Evolutionary conservation across 768 basidiomycete genomes (phyloP), one percentile per base, ranked within the genome.

Genomic region (Paxillus rubicundulus): DNA sequence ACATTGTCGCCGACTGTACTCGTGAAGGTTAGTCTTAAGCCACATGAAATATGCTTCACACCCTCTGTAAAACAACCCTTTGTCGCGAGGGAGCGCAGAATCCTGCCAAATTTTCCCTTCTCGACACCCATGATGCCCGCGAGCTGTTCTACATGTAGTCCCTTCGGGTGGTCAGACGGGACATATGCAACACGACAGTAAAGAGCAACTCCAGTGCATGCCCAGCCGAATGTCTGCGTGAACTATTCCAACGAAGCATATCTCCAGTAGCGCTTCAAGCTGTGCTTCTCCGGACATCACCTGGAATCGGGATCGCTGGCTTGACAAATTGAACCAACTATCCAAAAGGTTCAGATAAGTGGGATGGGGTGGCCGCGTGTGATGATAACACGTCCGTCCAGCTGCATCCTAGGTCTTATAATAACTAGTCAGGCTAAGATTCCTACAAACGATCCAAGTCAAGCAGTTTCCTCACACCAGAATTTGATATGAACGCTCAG

Each of bases 241-340:
- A 49, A 40, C 53, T 54, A 16, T 13, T 5, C 16, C 36, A 14
- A 37, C 13, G n/a, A 37, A 7, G 36, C 36, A 37, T 16, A 37
- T 61, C 4, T 41, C 49, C n/a, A 65, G 53, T 30, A 67, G 55
- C 5, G 52, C 56, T 30, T 49, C 42, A 24, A 66, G 55, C 27
- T 64, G 52, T n/a, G 44, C 53, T 42, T 56, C 55, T 14, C 47
- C 47, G 3, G 47, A 40, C 47, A 48, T 48, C 24, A 24, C 6
- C 24, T 24, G 6, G n/a, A n/a, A n/a, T n/a, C n/a, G n/a, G n/a
- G 24, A 6, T 24, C 6, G 24, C 6, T 24, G 24, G 24, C 24
- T 24, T 24, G 24, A 6, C 24, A 24, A 24, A 24, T 24, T 4
- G 24, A 24, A 24, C 24, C 5, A 24, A 6, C 4, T 24, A 6